These are phyloP conservation scores for Aureoboletus auriporus DNA, from an alignment of 768 basidiomycete species.

Conservation along the genomic window DNA sequence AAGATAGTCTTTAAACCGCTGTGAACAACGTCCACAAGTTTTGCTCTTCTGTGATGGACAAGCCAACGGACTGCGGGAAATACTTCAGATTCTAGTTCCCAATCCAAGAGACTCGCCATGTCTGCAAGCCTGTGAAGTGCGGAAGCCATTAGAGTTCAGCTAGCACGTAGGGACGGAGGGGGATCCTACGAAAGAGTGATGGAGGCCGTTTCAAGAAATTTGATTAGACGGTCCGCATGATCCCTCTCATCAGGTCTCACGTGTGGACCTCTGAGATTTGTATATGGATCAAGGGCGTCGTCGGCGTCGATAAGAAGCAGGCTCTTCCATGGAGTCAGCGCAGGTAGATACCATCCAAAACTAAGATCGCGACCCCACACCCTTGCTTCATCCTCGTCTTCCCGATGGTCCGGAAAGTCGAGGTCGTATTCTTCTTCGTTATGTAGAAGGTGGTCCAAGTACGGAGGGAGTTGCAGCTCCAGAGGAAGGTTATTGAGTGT, in stretches of 20 bases:
- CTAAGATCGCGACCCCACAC: conserved; percentile 67
- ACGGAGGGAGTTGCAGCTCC: conserved; percentile 83
- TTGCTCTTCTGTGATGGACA: conserved; percentile 85
- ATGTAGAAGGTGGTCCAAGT: conserved; percentile 68
- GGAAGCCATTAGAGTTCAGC: not conserved
- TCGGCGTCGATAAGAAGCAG: conserved; percentile 69
- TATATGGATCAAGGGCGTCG: conserved; percentile 53
- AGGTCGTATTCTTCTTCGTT: conserved; percentile 55
- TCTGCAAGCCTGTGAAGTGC: conserved; percentile 56
- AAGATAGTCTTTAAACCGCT: conserved; percentile 78
- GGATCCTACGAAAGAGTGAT: conserved; percentile 70
- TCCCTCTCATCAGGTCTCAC: conserved; percentile 61
- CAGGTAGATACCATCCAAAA: conserved; percentile 69
- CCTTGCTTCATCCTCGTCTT: conserved; percentile 47
- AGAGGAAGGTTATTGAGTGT: conserved; percentile 75
- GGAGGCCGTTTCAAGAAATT: conserved; percentile 70
- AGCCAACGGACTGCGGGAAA: conserved; percentile 92
- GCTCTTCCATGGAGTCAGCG: conserved; percentile 89
- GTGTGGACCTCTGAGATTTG: conserved; percentile 56
- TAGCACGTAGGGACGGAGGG: too few relatives aligned
- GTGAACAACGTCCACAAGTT: conserved; percentile 84
- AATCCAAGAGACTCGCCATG: conserved; percentile 76
- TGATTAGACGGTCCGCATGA: conserved; percentile 66
- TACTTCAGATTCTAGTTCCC: conserved; percentile 78
- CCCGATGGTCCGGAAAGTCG: conserved; percentile 46